Conservation (phyloP, 306 rosid species). For the Comarum palustre region DNA sequence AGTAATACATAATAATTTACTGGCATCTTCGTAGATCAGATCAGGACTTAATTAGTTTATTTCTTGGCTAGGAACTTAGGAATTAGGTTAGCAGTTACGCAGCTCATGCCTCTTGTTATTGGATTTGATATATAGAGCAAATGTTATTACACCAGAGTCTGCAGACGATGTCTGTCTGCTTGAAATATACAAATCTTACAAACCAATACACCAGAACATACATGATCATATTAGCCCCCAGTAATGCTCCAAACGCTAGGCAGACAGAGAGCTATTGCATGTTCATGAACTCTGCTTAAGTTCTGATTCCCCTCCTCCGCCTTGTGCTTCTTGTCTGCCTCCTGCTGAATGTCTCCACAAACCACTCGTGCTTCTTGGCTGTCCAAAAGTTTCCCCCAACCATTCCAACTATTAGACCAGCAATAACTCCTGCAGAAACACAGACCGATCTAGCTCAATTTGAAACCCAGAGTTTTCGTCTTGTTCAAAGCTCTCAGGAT, state of each 20-base stretch:
- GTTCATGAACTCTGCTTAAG: too few relatives aligned
- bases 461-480: neutral
- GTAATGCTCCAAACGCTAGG: too few relatives aligned
- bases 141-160: neutral
- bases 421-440: neutral
- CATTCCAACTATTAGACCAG: slow-evolving; percentile 10
- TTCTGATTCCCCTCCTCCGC: too few relatives aligned
- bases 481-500: neutral
- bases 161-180: neutral
- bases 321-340: too few relatives aligned
- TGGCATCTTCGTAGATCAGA: too few relatives aligned
- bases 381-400: neutral
- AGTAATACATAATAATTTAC: too few relatives aligned
- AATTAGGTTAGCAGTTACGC: neutral
- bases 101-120: neutral
- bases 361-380: slow-evolving; percentile 1
- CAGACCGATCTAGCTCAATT: neutral
- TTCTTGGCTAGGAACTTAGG: neutral
- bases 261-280: too few relatives aligned
- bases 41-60: too few relatives aligned
- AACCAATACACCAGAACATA: neutral
- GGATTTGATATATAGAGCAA: too few relatives aligned
- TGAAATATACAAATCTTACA: neutral
- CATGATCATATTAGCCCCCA: too few relatives aligned
- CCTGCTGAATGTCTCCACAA: neutral